Percentiles rank a stretch among this genome's conserved stretches.
Evolutionary conservation across 768 basidiomycete genomes (phyloP).

Genomic region (Dentipellis fragilis): DNA sequence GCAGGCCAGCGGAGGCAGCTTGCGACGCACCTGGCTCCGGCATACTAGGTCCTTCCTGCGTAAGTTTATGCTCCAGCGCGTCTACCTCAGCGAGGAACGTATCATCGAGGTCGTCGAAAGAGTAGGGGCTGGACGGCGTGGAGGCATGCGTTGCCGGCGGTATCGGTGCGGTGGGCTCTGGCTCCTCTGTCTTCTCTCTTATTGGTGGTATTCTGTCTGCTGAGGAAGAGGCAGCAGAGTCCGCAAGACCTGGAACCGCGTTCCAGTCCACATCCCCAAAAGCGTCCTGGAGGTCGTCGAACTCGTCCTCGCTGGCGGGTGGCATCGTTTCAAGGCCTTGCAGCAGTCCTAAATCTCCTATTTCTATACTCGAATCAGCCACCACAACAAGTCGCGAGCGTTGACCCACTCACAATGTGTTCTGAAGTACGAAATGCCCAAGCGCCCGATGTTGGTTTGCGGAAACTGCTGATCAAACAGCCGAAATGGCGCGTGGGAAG

Average conservation of each 20-base stretch:
- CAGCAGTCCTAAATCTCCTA: too few relatives aligned
- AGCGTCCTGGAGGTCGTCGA: conserved; percentile 41
- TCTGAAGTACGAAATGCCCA: too few relatives aligned
- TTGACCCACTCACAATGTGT: too few relatives aligned
- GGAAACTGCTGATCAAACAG: too few relatives aligned
- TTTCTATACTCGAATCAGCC: too few relatives aligned
- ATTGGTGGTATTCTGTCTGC: neutral
- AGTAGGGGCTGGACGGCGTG: conserved; percentile 13
- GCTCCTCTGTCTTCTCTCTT: conserved; percentile 12
- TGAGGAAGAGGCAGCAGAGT: neutral
- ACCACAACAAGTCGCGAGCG: too few relatives aligned
- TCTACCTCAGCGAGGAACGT: conserved; percentile 8
- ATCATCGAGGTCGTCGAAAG: conserved; percentile 19
- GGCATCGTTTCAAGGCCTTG: neutral
- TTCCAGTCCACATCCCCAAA: conserved; percentile 41
- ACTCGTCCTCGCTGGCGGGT: conserved; percentile 32
- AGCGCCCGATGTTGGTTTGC: too few relatives aligned
- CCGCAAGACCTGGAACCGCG: conserved; percentile 22
- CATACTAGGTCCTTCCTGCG: neutral
- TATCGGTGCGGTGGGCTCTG: conserved; percentile 12
- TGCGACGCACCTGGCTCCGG: neutral
- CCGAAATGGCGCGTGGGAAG: too few relatives aligned
- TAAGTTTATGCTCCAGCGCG: conserved; percentile 1
- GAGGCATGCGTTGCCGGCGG: neutral
- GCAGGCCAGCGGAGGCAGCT: too few relatives aligned